These are phyloP conservation scores for Vigna trinervia DNA, from an alignment of 306 rosid genomes.

Conservation along the genomic window DNA sequence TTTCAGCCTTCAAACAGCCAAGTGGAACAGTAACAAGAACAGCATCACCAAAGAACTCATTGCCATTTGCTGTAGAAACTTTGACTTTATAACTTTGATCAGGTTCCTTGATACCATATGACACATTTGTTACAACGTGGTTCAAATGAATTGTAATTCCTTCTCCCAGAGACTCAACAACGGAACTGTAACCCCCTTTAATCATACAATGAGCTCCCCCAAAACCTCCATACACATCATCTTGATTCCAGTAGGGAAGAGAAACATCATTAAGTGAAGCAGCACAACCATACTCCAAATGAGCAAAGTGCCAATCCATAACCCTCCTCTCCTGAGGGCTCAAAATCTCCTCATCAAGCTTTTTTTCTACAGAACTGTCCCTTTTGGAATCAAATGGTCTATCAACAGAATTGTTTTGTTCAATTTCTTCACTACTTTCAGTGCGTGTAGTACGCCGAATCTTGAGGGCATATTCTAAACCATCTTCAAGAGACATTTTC, in stretches of 20 bases:
- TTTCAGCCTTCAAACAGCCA: conserved; percentile 95
- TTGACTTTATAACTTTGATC: conserved; percentile 64
- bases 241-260: conserved; percentile 99
- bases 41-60: conserved; percentile 81
- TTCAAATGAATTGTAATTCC: conserved; percentile 76
- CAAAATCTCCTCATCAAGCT: conserved; percentile 61
- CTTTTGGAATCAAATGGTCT: conserved; percentile 45
- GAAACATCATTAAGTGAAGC: conserved; percentile 90
- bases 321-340: conserved; percentile 96
- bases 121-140: conserved; percentile 82
- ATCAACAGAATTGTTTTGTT: conserved; percentile 48
- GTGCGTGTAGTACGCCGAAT: conserved; percentile 68
- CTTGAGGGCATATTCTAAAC: conserved; percentile 90
- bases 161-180: conserved; percentile 91
- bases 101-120: conserved; percentile 62
- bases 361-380: conserved; percentile 42
- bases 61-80: conserved; percentile 81
- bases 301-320: conserved; percentile 99
- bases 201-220: conserved; percentile 99
- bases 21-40: conserved; percentile 92
- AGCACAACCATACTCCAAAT: conserved; percentile 99
- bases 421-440: conserved; percentile 56
- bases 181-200: conserved; percentile 93
- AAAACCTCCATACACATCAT: conserved; percentile 98
- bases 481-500: conserved; percentile 97